Evolutionary conservation across 2,329 filamentous ascomycete species (phyloP).

Genomic region (Boeremia lycopersici): DNA sequence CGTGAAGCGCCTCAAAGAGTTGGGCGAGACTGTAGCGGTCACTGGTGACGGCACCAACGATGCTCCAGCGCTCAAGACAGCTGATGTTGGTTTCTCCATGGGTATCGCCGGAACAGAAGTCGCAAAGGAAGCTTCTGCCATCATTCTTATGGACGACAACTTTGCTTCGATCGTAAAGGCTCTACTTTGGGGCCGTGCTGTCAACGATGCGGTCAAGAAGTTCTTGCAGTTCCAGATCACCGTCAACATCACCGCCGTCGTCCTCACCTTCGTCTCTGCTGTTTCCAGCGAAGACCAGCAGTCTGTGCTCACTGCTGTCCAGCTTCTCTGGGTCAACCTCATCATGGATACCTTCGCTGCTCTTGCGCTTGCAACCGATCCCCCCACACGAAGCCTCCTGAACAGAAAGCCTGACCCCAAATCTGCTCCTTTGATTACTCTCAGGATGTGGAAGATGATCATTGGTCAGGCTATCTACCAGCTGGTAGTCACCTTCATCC

Average conservation of each 20-base stretch:
- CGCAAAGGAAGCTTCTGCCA: slow-evolving; percentile 82
- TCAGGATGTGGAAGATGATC: slow-evolving; percentile 99
- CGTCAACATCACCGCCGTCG: slow-evolving; percentile 90
- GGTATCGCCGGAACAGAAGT: slow-evolving; percentile 83
- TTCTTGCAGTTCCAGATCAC: slow-evolving; percentile 70
- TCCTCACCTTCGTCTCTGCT: slow-evolving; percentile 85
- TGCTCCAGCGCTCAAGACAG: slow-evolving; percentile 78
- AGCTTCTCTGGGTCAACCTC: slow-evolving; percentile 93
- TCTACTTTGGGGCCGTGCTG: slow-evolving; percentile 71
- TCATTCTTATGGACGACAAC: slow-evolving; percentile 88
- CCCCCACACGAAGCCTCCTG: slow-evolving; percentile 80
- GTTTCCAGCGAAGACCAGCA: slow-evolving; percentile 71
- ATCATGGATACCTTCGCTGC: slow-evolving; percentile 98
- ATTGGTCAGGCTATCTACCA: slow-evolving; percentile 91
- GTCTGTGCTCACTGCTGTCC: slow-evolving; percentile 85
- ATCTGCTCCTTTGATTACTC: slow-evolving; percentile 76
- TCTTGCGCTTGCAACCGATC: slow-evolving; percentile 85
- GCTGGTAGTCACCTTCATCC: slow-evolving; percentile 75
- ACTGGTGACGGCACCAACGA: slow-evolving; percentile 87
- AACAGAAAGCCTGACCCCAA: slow-evolving; percentile 80
- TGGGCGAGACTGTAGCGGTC: slow-evolving; percentile 79
- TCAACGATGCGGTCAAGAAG: slow-evolving; percentile 52
- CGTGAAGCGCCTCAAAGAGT: slow-evolving; percentile 67
- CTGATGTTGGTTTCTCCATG: slow-evolving; percentile 86
- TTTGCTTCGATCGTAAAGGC: slow-evolving; percentile 87